Evolutionary conservation across 805 yeast species (phyloP), one percentile per base, ranked within the genome.

Genomic region (Myxozyma kluyveri): DNA sequence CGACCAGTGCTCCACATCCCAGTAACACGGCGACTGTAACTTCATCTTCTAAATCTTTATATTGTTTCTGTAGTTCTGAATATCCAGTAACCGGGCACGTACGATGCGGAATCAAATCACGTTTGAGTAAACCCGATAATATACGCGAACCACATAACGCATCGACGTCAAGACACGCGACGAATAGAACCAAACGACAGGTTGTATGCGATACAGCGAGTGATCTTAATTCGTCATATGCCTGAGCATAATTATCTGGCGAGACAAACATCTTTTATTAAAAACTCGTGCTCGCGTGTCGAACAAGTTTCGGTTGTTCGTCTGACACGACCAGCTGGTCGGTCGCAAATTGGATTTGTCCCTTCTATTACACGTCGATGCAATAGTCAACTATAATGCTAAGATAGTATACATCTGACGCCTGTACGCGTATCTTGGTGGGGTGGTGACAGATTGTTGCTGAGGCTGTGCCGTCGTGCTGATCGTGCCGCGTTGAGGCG

Each of bases 1-100:
- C 97, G 9, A 90, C 79, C 79, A 86, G 81, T 3, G 95, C 95
- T 12, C 99, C 99, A 70, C 96, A 93, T 0, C 99, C 99, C 0
- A 93, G 71, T 37, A 90, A 72, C 3, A 93, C 68, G 18, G 91
- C 85, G 62, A 84, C 88, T 3, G 82, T 72, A 5, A 93, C 81
- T 47, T 88, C 91, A 4, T 71, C 76, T 64, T 90, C 97, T 39
- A 93, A 70, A 49, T 76, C 76, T 3, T 60, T 50, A 63, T 79
- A 90, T 64, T 84, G 87, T 22, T 63, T 65, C 57, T 80, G 41
- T 36, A 95, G 71, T 60, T 89, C 96, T 9, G 83, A 70, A 65
- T 88, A 91, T 0, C 99, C 99, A 18, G 88, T 89, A 9, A 93
- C 91, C 0, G 99, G 99, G 9, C 88, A 82, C 47, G 89, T 73